Evolutionary conservation across 2,329 filamentous ascomycete species (phyloP).

Genomic region (Trichophyton equinum): DNA sequence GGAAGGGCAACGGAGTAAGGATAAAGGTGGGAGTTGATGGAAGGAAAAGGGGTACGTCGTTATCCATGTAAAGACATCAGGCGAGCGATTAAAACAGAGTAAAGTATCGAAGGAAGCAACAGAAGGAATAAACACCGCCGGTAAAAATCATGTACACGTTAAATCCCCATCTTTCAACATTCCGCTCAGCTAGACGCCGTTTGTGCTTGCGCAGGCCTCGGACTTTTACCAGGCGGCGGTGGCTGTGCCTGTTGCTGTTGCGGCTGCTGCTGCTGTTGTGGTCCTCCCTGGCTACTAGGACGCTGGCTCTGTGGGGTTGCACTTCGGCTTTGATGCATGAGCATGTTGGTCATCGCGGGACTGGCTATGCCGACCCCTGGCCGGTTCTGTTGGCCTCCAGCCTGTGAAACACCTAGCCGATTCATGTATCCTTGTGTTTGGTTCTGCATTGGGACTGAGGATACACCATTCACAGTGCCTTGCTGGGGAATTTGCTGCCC

Average conservation of each 20-base stretch:
- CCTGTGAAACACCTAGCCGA: constrained; percentile 42
- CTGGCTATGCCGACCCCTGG: constrained; percentile 24
- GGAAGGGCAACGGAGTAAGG: not conserved
- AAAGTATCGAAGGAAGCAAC: not conserved
- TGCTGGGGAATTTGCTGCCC: constrained; percentile 20
- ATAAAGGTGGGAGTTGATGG: not conserved
- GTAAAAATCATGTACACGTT: not conserved
- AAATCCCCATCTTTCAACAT: not conserved
- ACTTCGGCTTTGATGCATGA: constrained; percentile 32
- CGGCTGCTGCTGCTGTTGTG: not conserved
- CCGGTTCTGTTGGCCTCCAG: constrained; percentile 28
- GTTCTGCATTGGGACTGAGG: constrained; percentile 28
- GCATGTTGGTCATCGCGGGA: constrained; percentile 34
- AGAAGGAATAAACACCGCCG: not conserved
- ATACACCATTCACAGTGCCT: constrained; percentile 23
- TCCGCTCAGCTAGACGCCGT: constrained; percentile 24
- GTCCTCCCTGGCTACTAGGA: constrained; percentile 30
- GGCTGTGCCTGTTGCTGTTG: not conserved
- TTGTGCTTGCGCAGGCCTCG: constrained; percentile 31
- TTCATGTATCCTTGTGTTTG: constrained; percentile 38
- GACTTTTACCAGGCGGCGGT: constrained; percentile 18
- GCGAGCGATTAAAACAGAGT: not conserved
- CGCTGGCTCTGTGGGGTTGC: constrained; percentile 37
- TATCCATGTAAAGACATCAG: not conserved
- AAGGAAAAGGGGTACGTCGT: not conserved